Evolutionary conservation across 1,139 yeast genomes (phyloP), one percentile per base, ranked within the genome.

Genomic region (Casaregolazyma lundiana): DNA sequence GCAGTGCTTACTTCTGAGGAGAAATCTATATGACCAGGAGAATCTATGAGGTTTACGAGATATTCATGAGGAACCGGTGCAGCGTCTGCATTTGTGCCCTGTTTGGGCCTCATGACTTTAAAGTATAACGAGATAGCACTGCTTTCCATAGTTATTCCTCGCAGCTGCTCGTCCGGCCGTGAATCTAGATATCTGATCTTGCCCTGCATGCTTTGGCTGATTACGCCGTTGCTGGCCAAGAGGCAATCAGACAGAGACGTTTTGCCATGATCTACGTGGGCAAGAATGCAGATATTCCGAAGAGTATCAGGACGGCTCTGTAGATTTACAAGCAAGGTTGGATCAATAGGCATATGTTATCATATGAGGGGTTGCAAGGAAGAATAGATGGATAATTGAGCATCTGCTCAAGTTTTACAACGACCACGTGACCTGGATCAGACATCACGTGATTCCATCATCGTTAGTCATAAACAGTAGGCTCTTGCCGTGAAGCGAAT

Each of bases 231-330:
- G 44, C 96, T 84, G 22, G 98, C 97, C 43, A 94, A 69, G 44
- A 94, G 71, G 6, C 96, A 86, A 65, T 94, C 99, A 45, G 96
- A 85, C 39, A 94, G 71, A 2, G 97, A 87, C 0, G 99, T 94
- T 68, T 92, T 94, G 37, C 99, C 99, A 64, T 94, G 99, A 64
- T 94, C 99, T 26, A 94, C 98, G 67, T 94, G 99, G 1, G 99
- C 99, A 46, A 94, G 72, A 52, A 94, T 89, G 66, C 98, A 94
- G 40, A 94, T 88, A 65, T 94, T 94, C 50, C 98, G 73, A 30
- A 92, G 80, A 51, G 79, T 70, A 8, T 75, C 69, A 1, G 96
- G 81, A 53, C 82, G 77, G 54, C 72, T 72, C 65, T 92, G 97
- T 21, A 90, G 69, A 50, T 77, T 68, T 42, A 76, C 72, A 26